Evolutionary conservation across 768 basidiomycete species (phyloP), one percentile per base, ranked within the genome.

Genomic region (Grammothele lineata): DNA sequence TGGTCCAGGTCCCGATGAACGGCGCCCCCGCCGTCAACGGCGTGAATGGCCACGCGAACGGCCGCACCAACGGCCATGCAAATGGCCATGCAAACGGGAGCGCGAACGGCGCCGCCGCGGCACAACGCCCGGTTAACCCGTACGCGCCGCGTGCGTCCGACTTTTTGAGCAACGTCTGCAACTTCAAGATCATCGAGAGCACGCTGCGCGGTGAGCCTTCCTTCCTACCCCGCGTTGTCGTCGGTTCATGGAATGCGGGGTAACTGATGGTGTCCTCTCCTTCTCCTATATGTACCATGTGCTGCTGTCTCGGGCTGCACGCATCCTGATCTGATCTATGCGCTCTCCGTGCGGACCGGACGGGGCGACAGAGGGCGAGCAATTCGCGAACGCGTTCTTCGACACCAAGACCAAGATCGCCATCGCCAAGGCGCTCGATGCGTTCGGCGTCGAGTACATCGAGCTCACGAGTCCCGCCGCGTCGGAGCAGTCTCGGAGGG

Each of bases 371-470:
- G 94, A 96, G 86, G 94, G 93, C 48, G 94, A 96, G 67, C 94
- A 99, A 66, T 99, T 99, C 61, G 96, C 96, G 54, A 99, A 98
- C 64, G 95, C 96, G 44, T 99, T 99, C 78, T 99, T 98, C 66
- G 95, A 96, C 65, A 93, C 92, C 64, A 92, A 94, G 75, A 98
- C 94, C 71, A 99, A 99, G 81, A 96, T 97, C 65, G 93, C 94
- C 65, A 99, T 99, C 58, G 96, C 96, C 56, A 92, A 85, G 74
- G 93, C 93, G 12, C 83, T 98, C 48, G 94, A 97, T 75, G 94
- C 93, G 40, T 98, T 99, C 63, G 96, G 96, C 62, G 96, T 98
- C 48, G 96, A 99, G 66, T 99, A 99, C 77, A 93, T 99, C 62
- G 96, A 99, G 64, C 86, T 99, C 63, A 99, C 96, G 27, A 97